A percentile compares a stretch with the other conserved stretches of the same genome.
phyloP scores from a whole-genome alignment of 164 flowering plant genomes.

The Hamamelis virginiana region DNA sequence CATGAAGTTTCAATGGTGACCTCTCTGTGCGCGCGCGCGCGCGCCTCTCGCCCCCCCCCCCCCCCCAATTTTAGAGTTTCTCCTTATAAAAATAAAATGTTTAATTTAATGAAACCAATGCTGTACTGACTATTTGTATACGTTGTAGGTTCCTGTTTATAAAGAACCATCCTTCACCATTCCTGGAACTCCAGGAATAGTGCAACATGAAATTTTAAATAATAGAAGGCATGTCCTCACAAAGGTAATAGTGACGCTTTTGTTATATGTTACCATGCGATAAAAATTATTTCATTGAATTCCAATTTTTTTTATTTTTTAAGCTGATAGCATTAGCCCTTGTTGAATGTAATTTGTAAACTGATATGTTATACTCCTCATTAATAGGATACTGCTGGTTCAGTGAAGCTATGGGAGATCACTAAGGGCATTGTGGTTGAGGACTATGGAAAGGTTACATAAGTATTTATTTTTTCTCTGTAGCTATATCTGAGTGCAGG shows the following conservation, averaged over 20 bases:
- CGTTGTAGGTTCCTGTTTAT: slow-evolving; percentile 74
- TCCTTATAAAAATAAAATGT: background rate
- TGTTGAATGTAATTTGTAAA: background rate
- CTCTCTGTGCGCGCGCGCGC: background rate
- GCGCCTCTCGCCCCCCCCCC: too few relatives aligned
- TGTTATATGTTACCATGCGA: background rate
- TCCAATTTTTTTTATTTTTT: background rate
- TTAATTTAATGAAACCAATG: background rate
- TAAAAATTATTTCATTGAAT: background rate
- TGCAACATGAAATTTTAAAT: slow-evolving; percentile 91
- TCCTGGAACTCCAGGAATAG: slow-evolving; percentile 78
- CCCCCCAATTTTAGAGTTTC: too few relatives aligned
- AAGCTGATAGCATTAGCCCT: background rate
- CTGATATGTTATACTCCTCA: background rate
- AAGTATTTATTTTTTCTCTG: background rate
- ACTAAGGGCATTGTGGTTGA: slow-evolving; percentile 83
- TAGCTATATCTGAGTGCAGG: background rate
- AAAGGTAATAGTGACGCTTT: slow-evolving; percentile 51
- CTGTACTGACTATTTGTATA: background rate
- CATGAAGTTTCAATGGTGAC: background rate
- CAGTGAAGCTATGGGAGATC: slow-evolving; percentile 96
- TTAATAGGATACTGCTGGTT: slow-evolving; percentile 76
- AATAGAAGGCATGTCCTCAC: slow-evolving; percentile 91
- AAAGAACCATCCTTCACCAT: slow-evolving; percentile 69
- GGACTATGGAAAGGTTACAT: slow-evolving; percentile 85